Percentiles rank a stretch among this genome's conserved stretches.
phyloP scores from a whole-genome alignment of 306 rosid species.

The Luffa acutangula region DNA sequence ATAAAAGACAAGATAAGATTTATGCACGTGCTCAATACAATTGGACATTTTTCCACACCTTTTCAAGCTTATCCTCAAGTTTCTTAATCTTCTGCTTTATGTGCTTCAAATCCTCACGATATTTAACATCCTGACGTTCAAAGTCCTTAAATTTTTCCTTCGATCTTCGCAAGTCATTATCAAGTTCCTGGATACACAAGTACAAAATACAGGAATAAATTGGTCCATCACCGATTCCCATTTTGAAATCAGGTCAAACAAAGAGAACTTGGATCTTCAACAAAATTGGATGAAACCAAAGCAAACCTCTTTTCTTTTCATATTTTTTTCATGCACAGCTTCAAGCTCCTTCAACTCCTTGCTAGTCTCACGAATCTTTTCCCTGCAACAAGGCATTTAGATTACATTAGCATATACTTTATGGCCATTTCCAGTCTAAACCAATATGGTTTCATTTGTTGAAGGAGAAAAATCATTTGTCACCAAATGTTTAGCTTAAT shows the following conservation, averaged over 20 bases:
- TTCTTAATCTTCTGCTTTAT: constrained; percentile 76
- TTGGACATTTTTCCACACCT: constrained; percentile 34
- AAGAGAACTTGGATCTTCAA: background rate
- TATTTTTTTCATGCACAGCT: constrained; percentile 45
- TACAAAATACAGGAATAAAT: background rate
- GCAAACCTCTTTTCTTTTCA: constrained; percentile 74
- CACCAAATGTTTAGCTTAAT: background rate
- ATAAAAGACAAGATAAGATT: constrained; percentile 14
- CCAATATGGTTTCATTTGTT: background rate
- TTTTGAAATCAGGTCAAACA: background rate
- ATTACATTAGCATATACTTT: background rate
- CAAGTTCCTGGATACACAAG: constrained; percentile 54
- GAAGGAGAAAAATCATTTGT: background rate
- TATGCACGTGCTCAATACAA: background rate
- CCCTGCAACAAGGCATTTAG: constrained; percentile 36
- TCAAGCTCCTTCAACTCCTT: constrained; percentile 72
- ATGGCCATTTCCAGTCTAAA: constrained; percentile 3
- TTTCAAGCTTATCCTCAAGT: constrained; percentile 70
- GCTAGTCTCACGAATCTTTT: constrained; percentile 55
- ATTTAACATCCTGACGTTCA: constrained; percentile 90
- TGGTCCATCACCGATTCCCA: background rate
- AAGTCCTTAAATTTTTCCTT: constrained; percentile 89
- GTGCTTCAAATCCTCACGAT: constrained; percentile 82
- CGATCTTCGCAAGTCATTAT: constrained; percentile 59
- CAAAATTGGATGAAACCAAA: constrained; percentile 10